Base-by-base conservation (phyloP, 1,284 basidiomycete species). In the Apiotrichum porosum region DNA sequence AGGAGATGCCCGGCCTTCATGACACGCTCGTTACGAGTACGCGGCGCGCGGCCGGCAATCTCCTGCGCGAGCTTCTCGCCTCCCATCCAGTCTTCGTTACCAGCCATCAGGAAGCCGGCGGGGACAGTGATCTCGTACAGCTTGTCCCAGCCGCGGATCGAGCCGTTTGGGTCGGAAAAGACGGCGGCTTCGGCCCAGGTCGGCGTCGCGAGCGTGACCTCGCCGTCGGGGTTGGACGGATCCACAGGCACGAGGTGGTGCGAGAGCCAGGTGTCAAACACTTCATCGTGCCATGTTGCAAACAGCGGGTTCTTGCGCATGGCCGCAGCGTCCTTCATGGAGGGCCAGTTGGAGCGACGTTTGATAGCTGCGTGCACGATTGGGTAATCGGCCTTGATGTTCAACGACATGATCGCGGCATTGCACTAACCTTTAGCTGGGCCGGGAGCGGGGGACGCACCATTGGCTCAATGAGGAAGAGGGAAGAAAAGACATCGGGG, bases 401-500 rank as follows among this genome's bases (percentile, higher is more conserved):
- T 28, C 26, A 28, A 12, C 26, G 12, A 12, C 8, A 6, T 6
- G 26, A 28, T 28, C 8, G 26, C 6, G 8, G 26, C 8, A 12
- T 28, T 28, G 12, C 26, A 28, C 26, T 28, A 6, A 28, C 26
- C 6, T 6, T 28, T 12, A 28, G 26, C 26, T 6, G 26, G 8
- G 21, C 19, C 15, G n/a, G 14, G 22, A n/a, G 18, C 15, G 24
- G n/a, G 33, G 48, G 52, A 37, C 76, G 67, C 49, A 22, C 23
- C 60, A 68, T 66, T 0, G 93, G 89, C 65, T 97, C 92, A 23
- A 93, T 72, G 14, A 93, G 78, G 37, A 90, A 75, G 24, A 94
- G 71, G 0, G 80, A 79, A 17, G 82, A 76, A 71, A 92, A 88
- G 9, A 93, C 72, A 2, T 75, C 72, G 0, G 89, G 88, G 45